Evolutionary conservation across 768 basidiomycete species (phyloP), one percentile per base, ranked within the genome.

Genomic region (Tricholoma terreum): DNA sequence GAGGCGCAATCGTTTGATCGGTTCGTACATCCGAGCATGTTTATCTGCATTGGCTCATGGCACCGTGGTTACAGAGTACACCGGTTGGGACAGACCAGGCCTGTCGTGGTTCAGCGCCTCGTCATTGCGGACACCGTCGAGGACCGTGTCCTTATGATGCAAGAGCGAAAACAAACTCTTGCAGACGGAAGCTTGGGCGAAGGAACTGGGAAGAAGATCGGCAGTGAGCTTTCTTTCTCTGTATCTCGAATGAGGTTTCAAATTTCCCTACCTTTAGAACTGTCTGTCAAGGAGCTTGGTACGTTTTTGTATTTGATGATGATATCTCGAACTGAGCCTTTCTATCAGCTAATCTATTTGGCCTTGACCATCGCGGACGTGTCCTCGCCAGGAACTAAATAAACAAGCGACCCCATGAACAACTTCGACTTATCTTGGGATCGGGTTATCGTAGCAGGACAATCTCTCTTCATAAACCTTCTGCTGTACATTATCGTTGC

Each of bases 91-190:
- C 86, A 87, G 63, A 70, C 60, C 9, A 74, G 81, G 22, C 55
- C 75, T 0, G 86, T 86, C 11, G 59, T 71, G 19, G 80, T 86
- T 11, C 72, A 83, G 38, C 79, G 84, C 9, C 74, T 86, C 6
- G 84, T 86, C 30, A 83, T 86, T 36, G 66, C 70, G 2, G 74
- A 84, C 58, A 85, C 84, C 0, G 83, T 87, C 31, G 89, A 90
- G 64, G 84, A 89, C 63, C 77, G 89, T n/a, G 83, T 92, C 31
- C 73, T 88, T 24, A 74, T 74, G 0, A 71, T 90, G 58, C 87
- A 89, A 61, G 77, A 81, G 40, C 75, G 82, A 55, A 87, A 87
- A 80, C 77, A 83, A 77, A 72, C 69, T 27, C 75, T 86, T 10
- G 83, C 85, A 7, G 84, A 86, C 64, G 82, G 82, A 8, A 78